Evolutionary conservation across 345 rosid species (phyloP), one percentile per base, ranked within the genome.

Genomic region (Camelina hispida): DNA sequence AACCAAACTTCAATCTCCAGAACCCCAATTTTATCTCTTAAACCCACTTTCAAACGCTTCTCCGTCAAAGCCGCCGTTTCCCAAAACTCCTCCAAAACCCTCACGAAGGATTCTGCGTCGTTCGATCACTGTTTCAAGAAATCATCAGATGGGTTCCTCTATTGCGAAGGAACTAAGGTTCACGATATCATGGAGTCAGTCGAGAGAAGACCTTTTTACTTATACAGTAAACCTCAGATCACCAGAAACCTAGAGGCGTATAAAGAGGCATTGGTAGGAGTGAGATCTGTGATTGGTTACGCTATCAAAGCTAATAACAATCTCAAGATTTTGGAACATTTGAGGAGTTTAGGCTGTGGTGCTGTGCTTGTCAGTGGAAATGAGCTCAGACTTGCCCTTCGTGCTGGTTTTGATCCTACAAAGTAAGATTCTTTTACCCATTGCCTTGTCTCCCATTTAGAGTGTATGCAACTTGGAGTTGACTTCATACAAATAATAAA

Each of bases 351-450:
- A 84, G 99, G 98, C 3, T 96, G 94, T 78, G 97, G 98, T 55
- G 96, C 98, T 81, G 98, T 96, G 4, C 75, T 96, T 51, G 99
- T 93, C n/a, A 90, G 97, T 79, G 98, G 99, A 2, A 93, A 93
- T 80, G 99, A 96, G 84, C 96, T 96, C 40, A 86, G 90, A 62
- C 77, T 96, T 82, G 98, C 99, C 38, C 90, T 93, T 61, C 81
- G 66, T 42, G 95, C 98, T 57, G 97, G 97, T 8, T 93, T 93
- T 23, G 97, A 96, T 75, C 98, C 99, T 30, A 80, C 86, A 28
- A 96, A 82, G 99, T 93, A 91, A 40, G 63, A 3, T 8, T 17
- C 15, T 68, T 40, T 11, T 1, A 44, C 6, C 11, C 7, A 20
- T 7, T 48, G 9, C 3, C 2, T 11, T 35, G 9, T 35, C 9